phyloP scores from a whole-genome alignment of 2,329 filamentous ascomycete genomes.

The Aspergillus spinulosporus region DNA sequence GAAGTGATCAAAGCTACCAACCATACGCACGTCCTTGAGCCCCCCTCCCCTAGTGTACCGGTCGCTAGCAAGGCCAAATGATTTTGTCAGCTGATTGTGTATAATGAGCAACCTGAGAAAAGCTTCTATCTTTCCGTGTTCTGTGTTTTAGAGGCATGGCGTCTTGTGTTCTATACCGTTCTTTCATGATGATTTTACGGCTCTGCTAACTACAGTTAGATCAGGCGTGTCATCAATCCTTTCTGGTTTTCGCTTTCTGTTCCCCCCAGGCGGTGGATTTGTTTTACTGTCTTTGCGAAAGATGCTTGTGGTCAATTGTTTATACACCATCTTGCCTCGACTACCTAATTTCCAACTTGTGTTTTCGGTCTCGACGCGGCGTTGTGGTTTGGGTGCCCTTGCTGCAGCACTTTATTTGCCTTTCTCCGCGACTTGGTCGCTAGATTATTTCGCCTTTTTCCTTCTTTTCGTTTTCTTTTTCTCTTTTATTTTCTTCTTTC shows the following conservation, averaged over 20 bases:
- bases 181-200: conserved; percentile 12
- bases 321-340: conserved; percentile 12
- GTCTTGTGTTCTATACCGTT: conserved; percentile 14
- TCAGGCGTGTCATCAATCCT: conserved; percentile 11
- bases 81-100: conserved; percentile 16
- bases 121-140: conserved; percentile 3
- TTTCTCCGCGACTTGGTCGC: conserved; percentile 16
- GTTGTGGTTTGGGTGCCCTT: conserved; percentile 21
- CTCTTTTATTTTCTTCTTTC: not conserved
- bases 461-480: conserved; percentile 9
- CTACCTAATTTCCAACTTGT: conserved; percentile 8
- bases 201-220: conserved; percentile 9
- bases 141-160: conserved; percentile 11
- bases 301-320: conserved; percentile 14
- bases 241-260: not conserved
- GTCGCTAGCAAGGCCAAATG: conserved; percentile 41
- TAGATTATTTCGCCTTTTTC: conserved; percentile 19
- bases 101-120: conserved; percentile 14
- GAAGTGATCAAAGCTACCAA: conserved; percentile 70
- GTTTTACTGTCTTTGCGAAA: conserved; percentile 1
- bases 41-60: conserved; percentile 45
- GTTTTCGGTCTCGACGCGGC: conserved; percentile 18
- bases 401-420: conserved; percentile 16
- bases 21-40: conserved; percentile 84
- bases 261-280: conserved; percentile 12